A percentile compares a stretch with the other conserved stretches of the same genome.
Evolutionary conservation across 2,329 filamentous ascomycete species (phyloP).

Genomic region (Dissoconium aciculare): DNA sequence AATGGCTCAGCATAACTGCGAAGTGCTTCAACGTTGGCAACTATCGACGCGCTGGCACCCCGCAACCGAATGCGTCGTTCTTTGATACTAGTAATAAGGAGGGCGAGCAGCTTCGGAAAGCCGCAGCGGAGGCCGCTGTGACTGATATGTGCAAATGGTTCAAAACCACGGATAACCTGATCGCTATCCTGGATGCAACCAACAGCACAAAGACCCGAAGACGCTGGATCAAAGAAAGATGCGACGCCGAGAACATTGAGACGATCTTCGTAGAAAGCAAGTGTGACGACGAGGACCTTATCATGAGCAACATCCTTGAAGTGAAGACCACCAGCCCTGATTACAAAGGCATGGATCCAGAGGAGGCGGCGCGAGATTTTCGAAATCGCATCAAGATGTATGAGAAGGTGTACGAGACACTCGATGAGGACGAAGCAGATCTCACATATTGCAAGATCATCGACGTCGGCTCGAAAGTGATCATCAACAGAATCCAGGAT

Average conservation of each 20-base stretch:
- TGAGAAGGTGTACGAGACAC: conserved; percentile 89
- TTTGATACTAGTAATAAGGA: conserved; percentile 84
- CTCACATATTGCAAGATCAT: conserved; percentile 96
- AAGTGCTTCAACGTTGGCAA: conserved; percentile 96
- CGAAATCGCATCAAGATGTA: conserved; percentile 90
- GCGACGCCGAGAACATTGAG: conserved; percentile 57
- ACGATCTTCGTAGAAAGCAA: conserved; percentile 94
- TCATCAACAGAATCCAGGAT: conserved; percentile 95
- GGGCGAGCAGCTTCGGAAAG: conserved; percentile 74
- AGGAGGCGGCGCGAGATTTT: conserved; percentile 80
- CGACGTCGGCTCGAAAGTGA: conserved; percentile 86
- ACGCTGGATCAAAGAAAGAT: conserved; percentile 77
- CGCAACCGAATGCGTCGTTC: conserved; percentile 84
- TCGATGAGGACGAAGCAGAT: conserved; percentile 74
- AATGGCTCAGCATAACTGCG: conserved; percentile 88
- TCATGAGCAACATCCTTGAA: conserved; percentile 86
- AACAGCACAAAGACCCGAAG: conserved; percentile 86
- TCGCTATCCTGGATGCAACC: conserved; percentile 90
- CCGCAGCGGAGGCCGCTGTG: conserved; percentile 81
- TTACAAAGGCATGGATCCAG: conserved; percentile 86
- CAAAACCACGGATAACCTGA: conserved; percentile 55
- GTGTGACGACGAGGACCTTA: conserved; percentile 87
- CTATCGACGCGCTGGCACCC: conserved; percentile 79
- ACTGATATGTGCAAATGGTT: conserved; percentile 95
- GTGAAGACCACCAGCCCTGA: conserved; percentile 96